Evolutionary conservation across 805 yeast species (phyloP), one percentile per base, ranked within the genome.

Genomic region (Myxozyma neglecta): DNA sequence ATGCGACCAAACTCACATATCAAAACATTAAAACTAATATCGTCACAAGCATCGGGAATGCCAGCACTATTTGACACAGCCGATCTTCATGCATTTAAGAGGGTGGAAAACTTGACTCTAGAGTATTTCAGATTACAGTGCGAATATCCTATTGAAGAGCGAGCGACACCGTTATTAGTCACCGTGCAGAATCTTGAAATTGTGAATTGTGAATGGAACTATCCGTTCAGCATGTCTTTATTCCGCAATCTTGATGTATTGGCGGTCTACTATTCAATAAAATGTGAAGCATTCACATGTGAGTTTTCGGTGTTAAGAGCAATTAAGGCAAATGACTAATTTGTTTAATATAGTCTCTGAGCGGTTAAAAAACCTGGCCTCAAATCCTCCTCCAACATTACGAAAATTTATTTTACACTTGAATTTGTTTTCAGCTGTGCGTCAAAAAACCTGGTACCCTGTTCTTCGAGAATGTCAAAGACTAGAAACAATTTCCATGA

Each of bases 401-500:
- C 13, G 37, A 13, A 34, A 45, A 11, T 40, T 63, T 8, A 42
- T 46, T 13, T 8, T 63, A 4, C 65, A 63, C 44, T 57, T 63
- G 16, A 53, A 56, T 24, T 44, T 61, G 1, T 49, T 52, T 20
- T 57, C 62, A n/a, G 60, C 64, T 11, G 43, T 53, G 4, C 67
- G 65, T 13, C 67, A 63, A 24, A 63, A 63, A 39, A 37, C 67
- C 3, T 63, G 67, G 67, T 57, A 61, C 35, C 67, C 65, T 11
- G 49, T 40, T 8, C 61, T 63, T 11, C 43, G 40, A 20, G 55
- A 32, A 6, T 63, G 67, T 44, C 8, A 5, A 1, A 52, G 40
- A 7, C 54, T 63, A 8, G 61, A 61, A 32, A 46, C 35, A 14
- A 57, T 63, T 29, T 42, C 53, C 8, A 61, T 63, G 43, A 63